Evolutionary conservation across 768 basidiomycete genomes (phyloP).

Genomic region (Lentinus tigrinus): DNA sequence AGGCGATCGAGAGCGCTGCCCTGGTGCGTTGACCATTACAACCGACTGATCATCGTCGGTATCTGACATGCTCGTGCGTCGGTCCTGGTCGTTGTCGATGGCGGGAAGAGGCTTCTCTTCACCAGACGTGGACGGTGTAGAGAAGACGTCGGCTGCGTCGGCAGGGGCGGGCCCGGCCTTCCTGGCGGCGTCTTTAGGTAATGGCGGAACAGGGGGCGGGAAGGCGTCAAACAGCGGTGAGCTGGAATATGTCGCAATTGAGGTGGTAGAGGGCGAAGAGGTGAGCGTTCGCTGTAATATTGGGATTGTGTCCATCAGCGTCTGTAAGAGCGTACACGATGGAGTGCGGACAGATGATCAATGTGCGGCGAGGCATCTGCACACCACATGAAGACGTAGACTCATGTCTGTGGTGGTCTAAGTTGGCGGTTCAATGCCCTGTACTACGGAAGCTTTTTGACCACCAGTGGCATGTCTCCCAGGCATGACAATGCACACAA

Average conservation of each 20-base stretch:
- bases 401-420: too few species aligned
- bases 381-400: too few species aligned
- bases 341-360: neutral
- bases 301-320: neutral
- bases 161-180: slow-evolving; percentile 19
- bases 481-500: too few species aligned
- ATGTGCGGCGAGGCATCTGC: neutral
- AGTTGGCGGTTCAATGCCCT: too few species aligned
- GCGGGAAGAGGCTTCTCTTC: slow-evolving; percentile 66
- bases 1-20: slow-evolving; percentile 21
- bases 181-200: slow-evolving; percentile 36
- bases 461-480: too few species aligned
- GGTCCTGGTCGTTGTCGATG: slow-evolving; percentile 38
- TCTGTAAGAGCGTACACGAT: neutral
- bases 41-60: slow-evolving; percentile 52
- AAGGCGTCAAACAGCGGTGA: slow-evolving; percentile 38
- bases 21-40: slow-evolving; percentile 51
- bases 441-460: too few species aligned
- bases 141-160: slow-evolving; percentile 54
- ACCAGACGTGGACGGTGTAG: slow-evolving; percentile 29
- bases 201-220: slow-evolving; percentile 41
- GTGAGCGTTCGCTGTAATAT: slow-evolving; percentile 23
- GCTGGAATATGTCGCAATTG: slow-evolving; percentile 25
- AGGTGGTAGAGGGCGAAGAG: slow-evolving; percentile 23
- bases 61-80: slow-evolving; percentile 30